Evolutionary conservation across 352 stramenopile species (phyloP), one percentile per base, ranked within the genome.

Genomic region (Phytophthora fragariaefolia): DNA sequence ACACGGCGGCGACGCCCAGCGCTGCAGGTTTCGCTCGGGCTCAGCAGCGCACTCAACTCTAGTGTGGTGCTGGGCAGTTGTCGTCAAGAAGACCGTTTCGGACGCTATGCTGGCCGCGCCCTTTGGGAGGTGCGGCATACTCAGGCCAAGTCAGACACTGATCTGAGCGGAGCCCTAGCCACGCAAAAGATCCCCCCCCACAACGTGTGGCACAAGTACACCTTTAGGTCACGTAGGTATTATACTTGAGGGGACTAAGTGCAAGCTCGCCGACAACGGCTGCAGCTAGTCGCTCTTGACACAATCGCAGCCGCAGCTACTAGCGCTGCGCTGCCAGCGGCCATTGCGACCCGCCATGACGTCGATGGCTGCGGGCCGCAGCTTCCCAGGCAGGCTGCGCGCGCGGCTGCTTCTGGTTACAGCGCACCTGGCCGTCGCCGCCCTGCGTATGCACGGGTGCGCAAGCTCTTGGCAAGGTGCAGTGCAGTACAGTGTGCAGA

Each of bases 371-470:
- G n/a, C n/a, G n/a, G n/a, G n/a, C n/a, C 12, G 18, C 1, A 4
- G 26, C 24, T 36, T n/a, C 18, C 6, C 17, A 36, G 26, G 13
- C 20, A 12, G 30, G 6, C 30, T 12, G 30, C 30, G 12, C 27
- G 18, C n/a, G 10, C 18, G 17, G 34, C 34, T 53, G 52, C 24
- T 69, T 61, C 61, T 57, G 52, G 40, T 30, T 32, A 22, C 46
- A 46, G 17, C 3, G 24, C 34, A n/a, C 24, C 61, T 69, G 52
- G 51, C n/a, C 52, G 30, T 10, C 2, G 36, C 6, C 36, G 54
- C 22, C 54, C 62, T 55, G 54, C 47, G 55, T 65, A 70, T 70
- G 62, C 55, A 58, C 62, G 18, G 24, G 32, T 69, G 55, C 56
- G 55, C 48, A 50, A 71, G 63, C 38, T n/a, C n/a, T n/a, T n/a